Base-by-base conservation (phyloP, 169 alveolate species). In the Plasmodium relictum region DNA sequence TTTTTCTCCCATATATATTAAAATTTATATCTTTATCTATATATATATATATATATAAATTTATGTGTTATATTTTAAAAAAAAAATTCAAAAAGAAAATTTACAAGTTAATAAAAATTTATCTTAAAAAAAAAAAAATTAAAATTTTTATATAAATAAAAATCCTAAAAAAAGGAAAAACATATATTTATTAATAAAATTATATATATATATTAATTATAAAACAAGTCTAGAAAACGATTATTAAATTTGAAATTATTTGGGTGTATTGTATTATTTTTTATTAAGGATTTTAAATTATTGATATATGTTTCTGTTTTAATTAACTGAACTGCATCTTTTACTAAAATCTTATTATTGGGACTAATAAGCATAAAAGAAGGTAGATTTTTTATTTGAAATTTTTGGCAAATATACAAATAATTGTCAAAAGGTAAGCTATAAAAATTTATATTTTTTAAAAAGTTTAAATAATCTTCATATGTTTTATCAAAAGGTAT, bases 401-500 rank as follows among this genome's bases (percentile, higher is more conserved):
- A 80, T 69, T 80, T 80, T 52, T 80, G 66, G 61, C 85, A 66
- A 26, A 80, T 66, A 72, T 68, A 68, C 24, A 80, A 71, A 52
- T 80, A 80, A 56, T 80, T 80, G 68, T 80, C 83, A 56, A 80
- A 80, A 52, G 90, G 90, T 52, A 80, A 50, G 18, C 73, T 69
- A 45, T 80, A 80, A 56, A 80, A 80, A 44, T 80, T 48, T 16
- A 72, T 80, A 0, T 59, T 59, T 52, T 68, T 80, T 56, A 80
- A 71, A 61, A 80, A 80, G 44, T n/a, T 59, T 54, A 54, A 9
- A 24, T 80, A 80, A 5, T 80, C 90, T 54, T 66, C 26, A 80
- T 80, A 80, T 68, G 90, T 80, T 62, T 69, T 52, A 61, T 80
- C 90, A 80, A 80, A 80, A 12, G 90, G 90, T 44, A 80, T 80